Conservation (phyloP, 805 yeast species). For the Metschnikowia gelsemii region DNA sequence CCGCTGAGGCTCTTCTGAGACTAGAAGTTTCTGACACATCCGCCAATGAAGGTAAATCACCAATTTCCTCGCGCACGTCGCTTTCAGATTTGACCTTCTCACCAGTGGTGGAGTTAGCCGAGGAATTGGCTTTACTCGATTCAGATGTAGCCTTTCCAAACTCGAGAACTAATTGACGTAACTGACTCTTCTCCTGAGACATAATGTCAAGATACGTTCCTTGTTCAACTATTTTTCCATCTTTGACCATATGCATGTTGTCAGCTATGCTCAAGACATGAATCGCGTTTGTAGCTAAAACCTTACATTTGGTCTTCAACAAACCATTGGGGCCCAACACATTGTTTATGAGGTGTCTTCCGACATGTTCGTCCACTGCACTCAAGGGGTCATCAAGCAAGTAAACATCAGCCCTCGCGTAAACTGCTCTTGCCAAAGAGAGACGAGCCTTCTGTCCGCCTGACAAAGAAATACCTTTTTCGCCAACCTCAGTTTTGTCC, state of each 20-base stretch:
- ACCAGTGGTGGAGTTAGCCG: conserved; percentile 24
- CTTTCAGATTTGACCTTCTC: conserved; percentile 17
- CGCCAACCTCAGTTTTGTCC: conserved; percentile 92
- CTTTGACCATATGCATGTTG: conserved; percentile 63
- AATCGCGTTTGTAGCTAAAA: conserved; percentile 85
- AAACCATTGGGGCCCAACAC: conserved; percentile 83
- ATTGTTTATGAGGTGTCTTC: conserved; percentile 76
- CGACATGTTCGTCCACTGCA: conserved; percentile 98
- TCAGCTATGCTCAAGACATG: conserved; percentile 77
- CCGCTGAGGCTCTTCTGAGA: conserved; percentile 66
- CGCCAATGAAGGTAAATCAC: conserved; percentile 24
- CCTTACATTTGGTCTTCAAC: conserved; percentile 66
- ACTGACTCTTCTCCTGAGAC: conserved; percentile 45
- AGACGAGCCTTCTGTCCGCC: conserved; percentile 98
- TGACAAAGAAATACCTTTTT: conserved; percentile 91
- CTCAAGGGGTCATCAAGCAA: conserved; percentile 89
- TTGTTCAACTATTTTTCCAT: conserved; percentile 66
- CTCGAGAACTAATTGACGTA: conserved; percentile 56
- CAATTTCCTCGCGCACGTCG: conserved; percentile 16
- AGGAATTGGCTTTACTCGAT: conserved; percentile 14
- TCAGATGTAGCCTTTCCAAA: conserved; percentile 51
- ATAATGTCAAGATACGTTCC: conserved; percentile 58
- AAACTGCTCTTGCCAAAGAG: conserved; percentile 92
- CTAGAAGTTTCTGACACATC: conserved; percentile 31
- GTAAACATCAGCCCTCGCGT: conserved; percentile 89